A percentile compares a stretch with the other conserved stretches of the same genome.
Evolutionary conservation across 164 flowering plant genomes (phyloP).

Genomic region (Magnolia changhungtana): DNA sequence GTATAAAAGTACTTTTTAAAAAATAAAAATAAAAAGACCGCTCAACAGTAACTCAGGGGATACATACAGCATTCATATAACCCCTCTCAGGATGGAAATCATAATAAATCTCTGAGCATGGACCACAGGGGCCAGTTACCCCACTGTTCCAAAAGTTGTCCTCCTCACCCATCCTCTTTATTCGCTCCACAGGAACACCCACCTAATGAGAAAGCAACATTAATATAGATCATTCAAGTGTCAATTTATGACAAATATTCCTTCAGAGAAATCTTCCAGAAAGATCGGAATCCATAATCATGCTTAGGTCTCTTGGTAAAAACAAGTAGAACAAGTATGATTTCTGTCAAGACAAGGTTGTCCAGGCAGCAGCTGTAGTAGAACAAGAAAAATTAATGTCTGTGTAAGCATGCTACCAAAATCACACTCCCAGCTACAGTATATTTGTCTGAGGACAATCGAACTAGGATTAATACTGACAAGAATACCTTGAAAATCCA

Average conservation of each 20-base stretch:
- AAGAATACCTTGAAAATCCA: background rate
- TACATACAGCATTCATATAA: constrained; percentile 46
- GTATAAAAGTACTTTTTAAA: too few relatives aligned
- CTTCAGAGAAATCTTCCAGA: background rate
- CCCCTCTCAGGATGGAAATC: constrained; percentile 94
- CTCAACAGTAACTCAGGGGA: background rate
- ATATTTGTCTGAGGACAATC: background rate
- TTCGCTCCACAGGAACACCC: constrained; percentile 79
- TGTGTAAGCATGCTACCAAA: too few relatives aligned
- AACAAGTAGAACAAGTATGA: too few relatives aligned
- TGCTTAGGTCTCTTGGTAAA: too few relatives aligned
- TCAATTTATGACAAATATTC: background rate
- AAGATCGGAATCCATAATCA: background rate
- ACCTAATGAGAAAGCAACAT: constrained; percentile 47
- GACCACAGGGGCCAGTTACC: constrained; percentile 91
- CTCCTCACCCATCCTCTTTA: constrained; percentile 87
- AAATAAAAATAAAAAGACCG: background rate
- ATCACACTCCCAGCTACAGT: background rate
- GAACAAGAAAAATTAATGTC: too few relatives aligned
- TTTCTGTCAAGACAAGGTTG: too few relatives aligned
- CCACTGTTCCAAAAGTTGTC: constrained; percentile 99
- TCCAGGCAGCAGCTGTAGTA: too few relatives aligned
- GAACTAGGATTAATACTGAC: background rate
- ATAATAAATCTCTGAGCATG: constrained; percentile 93
- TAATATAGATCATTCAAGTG: background rate